Base-by-base conservation (phyloP, 768 basidiomycete species). In the Mycena alexandri region DNA sequence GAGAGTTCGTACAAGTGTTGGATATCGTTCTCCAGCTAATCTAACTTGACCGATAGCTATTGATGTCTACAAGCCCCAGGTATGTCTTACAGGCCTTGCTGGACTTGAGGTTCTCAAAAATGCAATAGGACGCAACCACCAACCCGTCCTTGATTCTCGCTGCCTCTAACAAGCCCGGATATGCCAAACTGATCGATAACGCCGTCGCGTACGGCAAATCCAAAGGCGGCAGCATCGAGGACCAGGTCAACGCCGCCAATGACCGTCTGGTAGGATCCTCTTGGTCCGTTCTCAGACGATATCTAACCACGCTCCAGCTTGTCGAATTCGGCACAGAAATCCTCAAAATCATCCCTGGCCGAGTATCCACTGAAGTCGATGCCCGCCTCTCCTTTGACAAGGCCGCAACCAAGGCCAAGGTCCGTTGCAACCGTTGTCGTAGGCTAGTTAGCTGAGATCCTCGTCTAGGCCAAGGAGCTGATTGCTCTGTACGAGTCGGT, bases 331-430 rank as follows among this genome's bases (percentile, higher is more conserved):
- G 98, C 72, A 93, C 90, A 79, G 96, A 92, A 84, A 98, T 99
- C 76, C 87, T 99, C 57, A 83, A 84, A 68, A 95, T 99, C 82
- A 95, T 99, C 75, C 98, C 98, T 61, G 98, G 98, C 66, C 93
- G 98, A 79, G 97, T 99, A 69, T 99, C 98, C 48, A 99, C 98
- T 70, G 98, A 99, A 81, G 96, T 99, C 72, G 98, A 99, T 79
- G 98, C 98, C 55, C 92, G 94, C 72, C 90, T 99, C 63, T 99
- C 97, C 68, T 98, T 98, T 80, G 93, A 98, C 84, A 98, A 94
- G 82, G 90, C 91, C 80, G 93, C 77, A 22, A 98, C 95, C 72
- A 96, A 95, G 82, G 88, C 87, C 69, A 97, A 96, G 90, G 92
- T 87, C 50, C 24, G 48, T 48, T 29, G 13, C 36, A 78, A 19